A percentile compares a stretch with the other conserved stretches of the same genome.
Evolutionary conservation across 2,329 filamentous ascomycete species (phyloP).

Genomic region (Microcera coccophila): DNA sequence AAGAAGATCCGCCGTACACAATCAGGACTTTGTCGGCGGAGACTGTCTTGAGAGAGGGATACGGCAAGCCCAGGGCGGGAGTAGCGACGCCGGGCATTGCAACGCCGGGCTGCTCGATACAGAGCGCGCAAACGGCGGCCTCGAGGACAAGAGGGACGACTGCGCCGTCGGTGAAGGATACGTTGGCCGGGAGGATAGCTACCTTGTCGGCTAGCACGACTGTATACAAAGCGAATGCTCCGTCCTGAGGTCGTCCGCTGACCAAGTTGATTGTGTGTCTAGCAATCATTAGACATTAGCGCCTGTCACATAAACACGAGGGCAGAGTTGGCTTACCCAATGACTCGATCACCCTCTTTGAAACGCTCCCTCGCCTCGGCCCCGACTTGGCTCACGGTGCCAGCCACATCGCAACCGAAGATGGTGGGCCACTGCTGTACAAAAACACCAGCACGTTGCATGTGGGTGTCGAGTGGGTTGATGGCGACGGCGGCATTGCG

Average conservation of each 20-base stretch:
- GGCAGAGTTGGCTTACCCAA: constrained; percentile 8
- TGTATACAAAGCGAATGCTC: constrained; percentile 23
- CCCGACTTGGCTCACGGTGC: constrained; percentile 28
- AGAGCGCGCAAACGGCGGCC: constrained; percentile 26
- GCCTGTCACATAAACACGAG: too few relatives aligned
- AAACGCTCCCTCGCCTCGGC: constrained; percentile 16
- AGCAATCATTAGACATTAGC: too few relatives aligned
- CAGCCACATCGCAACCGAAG: constrained; percentile 31
- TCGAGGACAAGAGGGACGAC: constrained; percentile 25
- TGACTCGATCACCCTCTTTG: constrained; percentile 28
- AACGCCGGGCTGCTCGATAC: constrained; percentile 17
- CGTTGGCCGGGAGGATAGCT: constrained; percentile 24
- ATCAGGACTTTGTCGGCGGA: constrained; percentile 20
- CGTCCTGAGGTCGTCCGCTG: constrained; percentile 25
- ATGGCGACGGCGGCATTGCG: constrained; percentile 24
- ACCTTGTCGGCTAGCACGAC: constrained; percentile 21
- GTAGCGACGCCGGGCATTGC: constrained; percentile 28
- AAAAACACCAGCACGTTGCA: constrained; percentile 31
- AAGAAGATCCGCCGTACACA: constrained; percentile 49
- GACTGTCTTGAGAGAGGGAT: constrained; percentile 13
- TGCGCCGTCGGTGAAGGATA: constrained; percentile 16
- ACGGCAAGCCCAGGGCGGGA: constrained; percentile 22
- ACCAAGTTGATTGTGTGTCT: constrained; percentile 24
- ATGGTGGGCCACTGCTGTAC: constrained; percentile 30
- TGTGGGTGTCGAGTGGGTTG: constrained; percentile 29